Evolutionary conservation across 768 basidiomycete genomes (phyloP), one percentile per base, ranked within the genome.

Genomic region (Krasilnikovozyma curviuscula): DNA sequence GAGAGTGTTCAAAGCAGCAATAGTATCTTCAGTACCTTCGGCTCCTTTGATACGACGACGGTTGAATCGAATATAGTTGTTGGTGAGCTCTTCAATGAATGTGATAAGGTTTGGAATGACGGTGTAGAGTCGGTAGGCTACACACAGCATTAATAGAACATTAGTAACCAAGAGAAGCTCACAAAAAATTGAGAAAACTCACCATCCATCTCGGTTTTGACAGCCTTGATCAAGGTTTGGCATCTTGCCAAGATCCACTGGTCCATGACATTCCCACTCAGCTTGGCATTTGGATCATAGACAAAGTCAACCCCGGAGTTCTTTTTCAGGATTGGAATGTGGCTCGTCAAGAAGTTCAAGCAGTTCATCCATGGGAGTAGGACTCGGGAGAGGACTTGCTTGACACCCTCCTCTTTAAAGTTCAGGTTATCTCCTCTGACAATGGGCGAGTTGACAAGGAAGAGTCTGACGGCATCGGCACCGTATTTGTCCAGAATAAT

Each of bases 11-110:
- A 97, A 69, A 16, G 91, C 93, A 18, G 78, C 67, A 14, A 76
- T 61, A 7, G 88, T 88, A 58, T 97, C 91, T 54, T 85, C 82
- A 48, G 72, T 70, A 2, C 91, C 83, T 57, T 85, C 81, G 63
- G 91, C 83, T 38, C 93, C 93, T 71, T 98, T 98, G 52, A 98
- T 69, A 14, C 93, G 75, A 56, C 79, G 80, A 37, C 93, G 78
- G 67, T 98, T 98, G 70, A 97, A 97, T 40, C 93, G 85, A 61
- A 98, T 97, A 67, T 98, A 98, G 88, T 89, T 95, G 63, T 98
- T 98, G 19, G 93, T 98, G 50, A 97, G 71, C 64, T 97, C 93
- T 56, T 91, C 85, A 27, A 98, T 74, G 49, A 98, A 77, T 54
- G 83, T 81, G 50, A 97, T 70, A 34, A 95, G 70, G 29, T 85